Evolutionary conservation across 164 flowering plant species (phyloP).

Genomic region (Amborella trichopoda): DNA sequence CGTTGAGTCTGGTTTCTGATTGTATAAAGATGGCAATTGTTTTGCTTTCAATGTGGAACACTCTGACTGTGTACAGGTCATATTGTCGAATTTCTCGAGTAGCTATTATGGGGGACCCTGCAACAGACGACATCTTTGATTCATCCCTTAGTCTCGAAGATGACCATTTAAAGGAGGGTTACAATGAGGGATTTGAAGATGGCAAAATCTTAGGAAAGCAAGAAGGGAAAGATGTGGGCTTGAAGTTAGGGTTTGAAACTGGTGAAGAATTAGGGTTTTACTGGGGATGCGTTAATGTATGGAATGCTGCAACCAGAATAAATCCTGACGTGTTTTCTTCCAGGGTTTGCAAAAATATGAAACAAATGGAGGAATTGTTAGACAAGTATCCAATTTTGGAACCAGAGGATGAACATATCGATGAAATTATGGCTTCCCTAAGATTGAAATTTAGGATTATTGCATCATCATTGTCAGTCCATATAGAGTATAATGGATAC

Average conservation of each 20-base stretch:
- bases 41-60: too few species aligned
- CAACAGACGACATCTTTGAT: slow-evolving; percentile 45
- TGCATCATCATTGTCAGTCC: slow-evolving; percentile 39
- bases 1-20: too few species aligned
- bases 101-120: too few species aligned
- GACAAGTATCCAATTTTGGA: slow-evolving; percentile 45
- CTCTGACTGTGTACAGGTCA: too few species aligned
- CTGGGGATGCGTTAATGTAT: slow-evolving; percentile 50
- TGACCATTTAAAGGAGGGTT: slow-evolving; percentile 48
- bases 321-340: slow-evolving; percentile 37
- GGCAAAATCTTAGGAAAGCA: slow-evolving; percentile 45
- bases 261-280: slow-evolving; percentile 82
- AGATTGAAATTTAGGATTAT: slow-evolving; percentile 58
- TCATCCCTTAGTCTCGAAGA: slow-evolving; percentile 46
- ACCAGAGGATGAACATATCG: slow-evolving; percentile 50
- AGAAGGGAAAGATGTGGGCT: slow-evolving; percentile 54
- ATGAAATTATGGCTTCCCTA: slow-evolving; percentile 45
- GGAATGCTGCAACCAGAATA: slow-evolving; percentile 39
- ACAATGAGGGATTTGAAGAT: slow-evolving; percentile 40
- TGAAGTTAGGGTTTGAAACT: slow-evolving; percentile 50
- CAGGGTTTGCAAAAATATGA: slow-evolving; percentile 38
- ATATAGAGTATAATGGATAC: slow-evolving; percentile 52
- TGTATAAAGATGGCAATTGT: too few species aligned
- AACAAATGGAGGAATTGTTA: slow-evolving; percentile 44
- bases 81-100: too few species aligned